These are phyloP conservation scores for Colletotrichum tabaci DNA, from an alignment of 2,329 filamentous ascomycete species.

Conservation along the genomic window DNA sequence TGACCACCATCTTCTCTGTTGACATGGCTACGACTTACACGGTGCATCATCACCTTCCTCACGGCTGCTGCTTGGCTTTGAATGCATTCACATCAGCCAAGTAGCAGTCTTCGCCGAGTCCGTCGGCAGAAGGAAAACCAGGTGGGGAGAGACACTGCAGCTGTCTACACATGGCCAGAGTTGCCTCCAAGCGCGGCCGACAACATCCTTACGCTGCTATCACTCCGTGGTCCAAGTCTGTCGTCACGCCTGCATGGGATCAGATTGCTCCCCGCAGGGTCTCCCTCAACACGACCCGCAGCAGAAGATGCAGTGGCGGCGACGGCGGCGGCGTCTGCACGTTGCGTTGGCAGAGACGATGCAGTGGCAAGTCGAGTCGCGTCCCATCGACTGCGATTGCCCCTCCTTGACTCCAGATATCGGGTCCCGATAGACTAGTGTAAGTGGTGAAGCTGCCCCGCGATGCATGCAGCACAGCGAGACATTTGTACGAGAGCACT, in stretches of 20 bases:
- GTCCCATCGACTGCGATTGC: constrained; percentile 24
- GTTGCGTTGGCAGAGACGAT: constrained; percentile 42
- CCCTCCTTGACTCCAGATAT: constrained; percentile 35
- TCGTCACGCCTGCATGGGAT: constrained; percentile 38
- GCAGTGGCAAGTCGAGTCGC: constrained; percentile 37
- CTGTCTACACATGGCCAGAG: not conserved
- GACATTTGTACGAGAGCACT: not conserved
- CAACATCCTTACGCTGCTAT: not conserved
- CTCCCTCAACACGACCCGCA: constrained; percentile 37
- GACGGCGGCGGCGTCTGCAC: constrained; percentile 39
- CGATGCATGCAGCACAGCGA: constrained; percentile 28
- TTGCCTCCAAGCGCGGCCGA: not conserved
- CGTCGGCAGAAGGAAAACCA: too few species aligned
- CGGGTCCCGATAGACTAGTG: constrained; percentile 30
- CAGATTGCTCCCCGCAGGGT: constrained; percentile 40
- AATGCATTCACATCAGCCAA: not conserved
- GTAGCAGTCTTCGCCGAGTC: not conserved
- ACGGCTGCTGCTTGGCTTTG: not conserved
- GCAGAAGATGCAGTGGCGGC: constrained; percentile 34
- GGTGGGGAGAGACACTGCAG: not conserved
- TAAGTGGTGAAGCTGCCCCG: constrained; percentile 32
- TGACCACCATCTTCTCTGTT: not conserved
- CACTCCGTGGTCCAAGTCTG: constrained; percentile 19
- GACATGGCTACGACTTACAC: not conserved
- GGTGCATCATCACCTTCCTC: not conserved